Conservation (phyloP, 2,329 filamentous ascomycete genomes). For the Penicillium sp. region DNA sequence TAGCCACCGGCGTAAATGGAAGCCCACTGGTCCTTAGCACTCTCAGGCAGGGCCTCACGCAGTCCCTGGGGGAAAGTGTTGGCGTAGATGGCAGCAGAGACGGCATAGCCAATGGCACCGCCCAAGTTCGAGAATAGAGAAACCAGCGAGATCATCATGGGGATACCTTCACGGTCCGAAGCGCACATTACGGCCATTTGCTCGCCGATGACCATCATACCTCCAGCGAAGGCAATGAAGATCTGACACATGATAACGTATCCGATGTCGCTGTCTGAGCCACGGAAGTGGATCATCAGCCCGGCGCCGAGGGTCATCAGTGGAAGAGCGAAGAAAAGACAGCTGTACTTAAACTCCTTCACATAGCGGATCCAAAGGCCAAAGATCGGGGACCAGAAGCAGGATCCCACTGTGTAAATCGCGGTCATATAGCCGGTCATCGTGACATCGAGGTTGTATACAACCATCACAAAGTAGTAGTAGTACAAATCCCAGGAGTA, state of each 20-base stretch:
- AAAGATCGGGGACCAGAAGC: constrained; percentile 52
- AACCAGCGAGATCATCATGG: constrained; percentile 44
- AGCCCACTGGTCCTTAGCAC: constrained; percentile 20
- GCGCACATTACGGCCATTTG: constrained; percentile 60
- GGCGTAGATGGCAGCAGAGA: constrained; percentile 25
- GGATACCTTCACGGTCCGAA: constrained; percentile 55
- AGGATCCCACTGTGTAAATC: constrained; percentile 56
- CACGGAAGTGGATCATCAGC: constrained; percentile 58
- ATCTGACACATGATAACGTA: constrained; percentile 58
- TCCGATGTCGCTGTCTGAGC: constrained; percentile 47
- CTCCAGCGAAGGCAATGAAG: constrained; percentile 55
- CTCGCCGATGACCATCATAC: constrained; percentile 54
- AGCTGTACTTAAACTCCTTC: constrained; percentile 54
- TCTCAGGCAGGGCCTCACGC: constrained; percentile 16
- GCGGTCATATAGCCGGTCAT: constrained; percentile 49
- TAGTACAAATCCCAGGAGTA: constrained; percentile 57
- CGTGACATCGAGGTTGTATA: constrained; percentile 48
- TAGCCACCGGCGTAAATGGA: constrained; percentile 30
- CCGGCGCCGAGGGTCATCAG: constrained; percentile 53
- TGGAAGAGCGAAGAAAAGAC: constrained; percentile 53
- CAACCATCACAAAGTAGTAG: constrained; percentile 55
- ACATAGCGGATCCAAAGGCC: constrained; percentile 51
- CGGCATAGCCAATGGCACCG: constrained; percentile 34
- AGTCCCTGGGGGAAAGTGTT: constrained; percentile 21
- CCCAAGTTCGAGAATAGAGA: constrained; percentile 38